Conservation (phyloP, 2,329 filamentous ascomycete species). For the Lachnellula suecica region DNA sequence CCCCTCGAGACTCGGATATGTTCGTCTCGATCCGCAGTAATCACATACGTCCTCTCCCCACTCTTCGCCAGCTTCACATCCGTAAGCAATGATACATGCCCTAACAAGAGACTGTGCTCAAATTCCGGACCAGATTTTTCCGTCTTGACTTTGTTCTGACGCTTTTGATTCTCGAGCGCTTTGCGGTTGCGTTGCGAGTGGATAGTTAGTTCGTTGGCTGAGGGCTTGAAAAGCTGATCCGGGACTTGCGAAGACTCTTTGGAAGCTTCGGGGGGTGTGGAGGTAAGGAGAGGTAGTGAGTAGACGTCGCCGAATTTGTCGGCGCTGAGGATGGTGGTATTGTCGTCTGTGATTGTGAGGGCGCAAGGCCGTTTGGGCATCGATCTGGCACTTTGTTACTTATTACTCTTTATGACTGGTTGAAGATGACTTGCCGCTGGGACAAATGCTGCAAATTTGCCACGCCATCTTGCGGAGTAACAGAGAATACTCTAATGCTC, state of each 20-base stretch:
- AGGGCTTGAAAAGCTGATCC: slow-evolving; percentile 41
- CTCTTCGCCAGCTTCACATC: slow-evolving; percentile 60
- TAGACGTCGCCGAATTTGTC: slow-evolving; percentile 99
- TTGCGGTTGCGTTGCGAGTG: slow-evolving; percentile 63
- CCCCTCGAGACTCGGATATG: slow-evolving; percentile 88
- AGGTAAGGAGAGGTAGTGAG: slow-evolving; percentile 64
- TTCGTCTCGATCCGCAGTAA: slow-evolving; percentile 70
- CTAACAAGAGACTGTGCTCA: slow-evolving; percentile 76
- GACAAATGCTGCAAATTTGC: slow-evolving; percentile 62
- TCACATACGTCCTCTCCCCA: slow-evolving; percentile 53
- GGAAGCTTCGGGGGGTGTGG: slow-evolving; percentile 15
- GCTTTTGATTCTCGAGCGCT: slow-evolving; percentile 59
- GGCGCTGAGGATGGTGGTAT: slow-evolving; percentile 72
- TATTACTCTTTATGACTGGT: neutral
- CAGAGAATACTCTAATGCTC: slow-evolving; percentile 76
- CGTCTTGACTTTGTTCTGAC: slow-evolving; percentile 35
- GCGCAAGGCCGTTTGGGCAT: slow-evolving; percentile 91
- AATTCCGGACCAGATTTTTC: slow-evolving; percentile 50
- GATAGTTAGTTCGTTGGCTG: slow-evolving; percentile 59
- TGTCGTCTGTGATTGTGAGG: slow-evolving; percentile 67
- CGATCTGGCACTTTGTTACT: slow-evolving; percentile 38
- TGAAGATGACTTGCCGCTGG: slow-evolving; percentile 55
- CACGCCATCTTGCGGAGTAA: slow-evolving; percentile 50
- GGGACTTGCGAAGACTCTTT: too few species aligned
- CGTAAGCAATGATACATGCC: slow-evolving; percentile 94